phyloP scores from a whole-genome alignment of 208 protist species.

The Wallacemonas sp. region DNA sequence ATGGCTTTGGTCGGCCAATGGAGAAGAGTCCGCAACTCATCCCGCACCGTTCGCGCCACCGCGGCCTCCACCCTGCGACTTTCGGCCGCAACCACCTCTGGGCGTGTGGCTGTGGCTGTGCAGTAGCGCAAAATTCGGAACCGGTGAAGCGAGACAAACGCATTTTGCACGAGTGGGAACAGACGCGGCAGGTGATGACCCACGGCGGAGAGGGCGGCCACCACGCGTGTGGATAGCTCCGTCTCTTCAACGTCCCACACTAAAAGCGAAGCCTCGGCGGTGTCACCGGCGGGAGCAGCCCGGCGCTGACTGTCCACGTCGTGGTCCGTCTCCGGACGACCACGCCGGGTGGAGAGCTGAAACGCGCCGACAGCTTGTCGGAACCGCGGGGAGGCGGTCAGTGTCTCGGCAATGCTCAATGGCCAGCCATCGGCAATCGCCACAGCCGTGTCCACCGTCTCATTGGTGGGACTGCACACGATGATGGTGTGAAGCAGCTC shows the following conservation, averaged over 20 bases:
- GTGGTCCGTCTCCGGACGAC: no score
- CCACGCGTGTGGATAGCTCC: slow-evolving; percentile 43
- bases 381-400: slow-evolving; percentile 52
- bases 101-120: slow-evolving; percentile 5
- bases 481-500: slow-evolving; percentile 27
- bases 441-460: background rate
- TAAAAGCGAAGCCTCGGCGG: slow-evolving; percentile 22
- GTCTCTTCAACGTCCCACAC: slow-evolving; percentile 68
- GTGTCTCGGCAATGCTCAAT: slow-evolving; percentile 18
- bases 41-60: slow-evolving; percentile 26
- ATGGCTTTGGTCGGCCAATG: slow-evolving; percentile 19
- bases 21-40: slow-evolving; percentile 36
- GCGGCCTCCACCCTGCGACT: slow-evolving; percentile 19
- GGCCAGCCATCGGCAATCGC: slow-evolving; percentile 33
- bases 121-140: slow-evolving; percentile 20
- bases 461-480: background rate
- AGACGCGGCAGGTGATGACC: slow-evolving; percentile 28
- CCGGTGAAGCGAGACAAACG: slow-evolving; percentile 42
- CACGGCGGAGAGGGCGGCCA: slow-evolving; percentile 35
- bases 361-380: slow-evolving; percentile 50
- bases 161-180: slow-evolving; percentile 43
- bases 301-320: no score
- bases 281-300: background rate
- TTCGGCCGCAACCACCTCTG: slow-evolving; percentile 11
- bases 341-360: background rate